These are phyloP conservation scores for Wickerhamiella sergipiensis DNA, from an alignment of 805 yeast species.

Conservation along the genomic window DNA sequence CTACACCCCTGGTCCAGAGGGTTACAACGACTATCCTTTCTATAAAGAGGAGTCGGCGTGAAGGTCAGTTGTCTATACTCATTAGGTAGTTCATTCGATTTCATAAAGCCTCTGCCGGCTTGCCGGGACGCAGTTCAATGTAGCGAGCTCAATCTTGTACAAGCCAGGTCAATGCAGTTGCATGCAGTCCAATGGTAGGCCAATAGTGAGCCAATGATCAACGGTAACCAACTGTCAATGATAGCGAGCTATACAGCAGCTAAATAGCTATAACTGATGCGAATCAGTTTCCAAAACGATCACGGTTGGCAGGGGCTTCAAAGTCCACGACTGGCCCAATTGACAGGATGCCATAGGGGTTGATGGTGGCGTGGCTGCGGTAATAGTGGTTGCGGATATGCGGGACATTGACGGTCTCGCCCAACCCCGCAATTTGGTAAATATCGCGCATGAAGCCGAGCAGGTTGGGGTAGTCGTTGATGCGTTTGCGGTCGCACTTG, in stretches of 20 bases:
- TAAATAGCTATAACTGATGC: too few species aligned
- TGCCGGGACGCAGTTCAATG: too few species aligned
- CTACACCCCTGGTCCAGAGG: constrained; percentile 29
- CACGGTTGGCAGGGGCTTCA: constrained; percentile 14
- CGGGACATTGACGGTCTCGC: constrained; percentile 68
- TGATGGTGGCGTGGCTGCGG: constrained; percentile 65
- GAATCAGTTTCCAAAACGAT: neutral
- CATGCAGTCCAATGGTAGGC: too few species aligned
- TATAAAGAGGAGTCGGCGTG: too few species aligned
- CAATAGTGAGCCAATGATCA: too few species aligned
- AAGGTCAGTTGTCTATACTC: too few species aligned
- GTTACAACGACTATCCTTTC: constrained; percentile 33
- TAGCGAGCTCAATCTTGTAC: too few species aligned
- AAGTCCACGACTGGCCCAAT: constrained; percentile 51
- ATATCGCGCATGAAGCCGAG: constrained; percentile 71
- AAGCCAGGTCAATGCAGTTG: too few species aligned
- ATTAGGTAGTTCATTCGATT: too few species aligned
- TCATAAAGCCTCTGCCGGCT: too few species aligned
- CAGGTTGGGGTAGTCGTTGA: constrained; percentile 70
- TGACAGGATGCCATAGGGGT: constrained; percentile 76
- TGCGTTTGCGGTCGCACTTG: constrained; percentile 77
- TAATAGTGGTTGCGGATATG: constrained; percentile 91
- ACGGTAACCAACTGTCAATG: too few species aligned
- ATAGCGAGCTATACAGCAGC: too few species aligned
- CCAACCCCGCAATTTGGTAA: constrained; percentile 57